A percentile compares a stretch with the other conserved stretches of the same genome.
These are phyloP conservation scores for Saturnispora ahearnii DNA, from an alignment of 805 yeast species.

Conservation along the genomic window DNA sequence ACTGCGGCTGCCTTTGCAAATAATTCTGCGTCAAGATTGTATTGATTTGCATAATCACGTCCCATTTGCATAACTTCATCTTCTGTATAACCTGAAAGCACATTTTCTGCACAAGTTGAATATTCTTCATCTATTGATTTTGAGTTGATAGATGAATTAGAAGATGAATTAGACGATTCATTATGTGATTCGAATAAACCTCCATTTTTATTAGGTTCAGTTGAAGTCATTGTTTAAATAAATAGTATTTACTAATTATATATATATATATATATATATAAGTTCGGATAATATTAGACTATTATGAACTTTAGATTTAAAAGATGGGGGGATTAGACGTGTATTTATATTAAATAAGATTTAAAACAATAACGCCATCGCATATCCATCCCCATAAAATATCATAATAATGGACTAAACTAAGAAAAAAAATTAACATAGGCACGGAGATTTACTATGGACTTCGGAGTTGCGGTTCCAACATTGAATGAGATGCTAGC, in stretches of 20 bases:
- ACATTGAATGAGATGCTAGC: no score
- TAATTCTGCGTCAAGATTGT: constrained; percentile 47
- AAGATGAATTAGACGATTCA: background rate
- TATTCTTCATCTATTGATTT: background rate
- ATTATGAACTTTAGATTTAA: no score
- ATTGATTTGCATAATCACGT: constrained; percentile 49
- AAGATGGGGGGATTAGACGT: no score
- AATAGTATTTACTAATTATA: background rate
- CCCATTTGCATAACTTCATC: constrained; percentile 65
- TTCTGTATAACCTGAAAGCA: constrained; percentile 48
- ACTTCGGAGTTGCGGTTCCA: no score
- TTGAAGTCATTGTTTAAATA: background rate
- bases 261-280: no score
- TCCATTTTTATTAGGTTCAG: background rate
- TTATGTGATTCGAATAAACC: background rate
- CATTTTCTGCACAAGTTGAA: constrained; percentile 27
- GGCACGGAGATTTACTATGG: no score
- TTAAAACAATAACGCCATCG: no score
- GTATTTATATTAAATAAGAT: no score
- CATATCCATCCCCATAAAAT: no score
- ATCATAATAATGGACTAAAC: no score
- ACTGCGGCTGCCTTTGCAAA: constrained; percentile 60
- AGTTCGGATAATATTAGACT: no score
- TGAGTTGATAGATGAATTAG: background rate
- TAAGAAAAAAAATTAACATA: no score